Conservation (phyloP, 2,329 filamentous ascomycete genomes). For the Cordyceps cateniannulata region DNA sequence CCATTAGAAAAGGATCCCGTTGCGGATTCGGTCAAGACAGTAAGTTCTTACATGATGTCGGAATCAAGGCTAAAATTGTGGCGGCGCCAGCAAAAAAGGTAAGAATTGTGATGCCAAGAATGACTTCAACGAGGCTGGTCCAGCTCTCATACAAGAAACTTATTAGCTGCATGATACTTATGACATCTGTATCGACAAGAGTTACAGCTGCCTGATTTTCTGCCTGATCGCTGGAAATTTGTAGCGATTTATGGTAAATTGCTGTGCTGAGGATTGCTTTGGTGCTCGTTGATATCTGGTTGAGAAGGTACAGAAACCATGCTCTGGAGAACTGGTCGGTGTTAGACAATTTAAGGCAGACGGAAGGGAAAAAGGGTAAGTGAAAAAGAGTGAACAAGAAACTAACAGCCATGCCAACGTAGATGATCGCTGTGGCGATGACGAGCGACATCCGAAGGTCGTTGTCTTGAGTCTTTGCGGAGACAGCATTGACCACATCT, state of each 20-base stretch:
- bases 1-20: not conserved
- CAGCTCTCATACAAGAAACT: not conserved
- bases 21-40: not conserved
- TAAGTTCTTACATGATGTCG: not conserved
- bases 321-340: not conserved
- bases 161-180: not conserved
- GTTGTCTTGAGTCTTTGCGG: not conserved
- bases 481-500: not conserved
- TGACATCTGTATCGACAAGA: not conserved
- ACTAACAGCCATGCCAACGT: not conserved
- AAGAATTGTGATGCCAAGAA: not conserved
- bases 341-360: too few relatives aligned
- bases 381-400: not conserved
- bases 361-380: too few relatives aligned
- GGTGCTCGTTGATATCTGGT: not conserved
- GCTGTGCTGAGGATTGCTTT: not conserved
- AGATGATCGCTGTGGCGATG: not conserved
- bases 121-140: not conserved
- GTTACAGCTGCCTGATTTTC: not conserved
- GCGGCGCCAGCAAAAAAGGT: not conserved
- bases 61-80: not conserved
- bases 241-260: not conserved
- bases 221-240: not conserved
- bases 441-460: not conserved
- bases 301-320: not conserved